Conservation (phyloP, 2,329 filamentous ascomycete genomes). For the Metarhizium rileyi region DNA sequence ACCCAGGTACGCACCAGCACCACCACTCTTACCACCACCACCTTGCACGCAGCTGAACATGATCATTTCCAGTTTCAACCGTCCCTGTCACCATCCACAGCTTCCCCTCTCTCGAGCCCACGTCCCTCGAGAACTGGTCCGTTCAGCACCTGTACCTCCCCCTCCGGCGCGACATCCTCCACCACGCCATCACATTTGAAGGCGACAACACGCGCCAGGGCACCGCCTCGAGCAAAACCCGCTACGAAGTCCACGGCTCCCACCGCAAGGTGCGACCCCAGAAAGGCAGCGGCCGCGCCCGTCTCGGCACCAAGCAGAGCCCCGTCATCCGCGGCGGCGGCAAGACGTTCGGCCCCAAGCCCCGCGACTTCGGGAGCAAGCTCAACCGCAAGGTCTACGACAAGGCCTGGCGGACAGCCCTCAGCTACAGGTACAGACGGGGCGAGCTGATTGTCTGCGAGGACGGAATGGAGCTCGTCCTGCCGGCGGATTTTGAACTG, state of each 20-base stretch:
- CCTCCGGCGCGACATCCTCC: constrained; percentile 81
- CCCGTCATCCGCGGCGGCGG: constrained; percentile 79
- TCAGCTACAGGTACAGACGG: constrained; percentile 81
- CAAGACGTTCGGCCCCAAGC: constrained; percentile 81
- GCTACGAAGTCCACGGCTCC: constrained; percentile 75
- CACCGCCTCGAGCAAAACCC: constrained; percentile 73
- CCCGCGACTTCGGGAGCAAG: constrained; percentile 78
- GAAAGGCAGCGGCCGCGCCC: constrained; percentile 76
- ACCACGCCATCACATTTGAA: constrained; percentile 87
- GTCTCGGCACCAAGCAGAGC: constrained; percentile 70
- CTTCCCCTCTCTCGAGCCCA: constrained; percentile 83
- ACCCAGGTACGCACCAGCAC: constrained; percentile 31
- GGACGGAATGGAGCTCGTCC: constrained; percentile 59
- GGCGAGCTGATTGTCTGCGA: constrained; percentile 83
- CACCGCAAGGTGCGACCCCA: constrained; percentile 73
- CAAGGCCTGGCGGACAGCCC: constrained; percentile 84
- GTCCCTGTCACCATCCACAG: constrained; percentile 79
- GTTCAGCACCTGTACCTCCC: constrained; percentile 78
- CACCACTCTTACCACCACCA: background rate
- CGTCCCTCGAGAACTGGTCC: constrained; percentile 67
- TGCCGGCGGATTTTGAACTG: constrained; percentile 42
- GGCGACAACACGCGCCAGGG: constrained; percentile 82
- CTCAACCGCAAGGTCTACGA: constrained; percentile 89
- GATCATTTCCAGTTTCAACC: constrained; percentile 36
- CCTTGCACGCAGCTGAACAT: background rate